A percentile compares a stretch with the other conserved stretches of the same genome.
phyloP scores from a whole-genome alignment of 768 basidiomycete species.

The Tricholoma furcatifolium region DNA sequence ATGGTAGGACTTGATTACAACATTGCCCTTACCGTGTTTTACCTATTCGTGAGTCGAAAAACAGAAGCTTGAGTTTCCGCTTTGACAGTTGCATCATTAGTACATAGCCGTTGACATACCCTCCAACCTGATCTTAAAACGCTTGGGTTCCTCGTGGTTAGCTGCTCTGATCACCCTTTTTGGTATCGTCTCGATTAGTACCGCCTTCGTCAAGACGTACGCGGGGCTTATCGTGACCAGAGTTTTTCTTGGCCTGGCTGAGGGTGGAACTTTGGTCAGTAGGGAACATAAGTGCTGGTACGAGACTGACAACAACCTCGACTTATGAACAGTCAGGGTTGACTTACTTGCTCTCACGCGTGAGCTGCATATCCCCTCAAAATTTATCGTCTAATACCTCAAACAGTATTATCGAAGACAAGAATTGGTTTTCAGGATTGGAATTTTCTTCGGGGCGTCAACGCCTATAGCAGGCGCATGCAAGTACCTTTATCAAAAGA shows the following conservation, averaged over 20 bases:
- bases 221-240: slow-evolving; percentile 20
- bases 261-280: slow-evolving; percentile 24
- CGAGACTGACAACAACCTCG: neutral
- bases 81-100: neutral
- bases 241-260: slow-evolving; percentile 25
- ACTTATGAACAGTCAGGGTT: slow-evolving; percentile 16
- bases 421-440: slow-evolving; percentile 33
- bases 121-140: slow-evolving; percentile 22
- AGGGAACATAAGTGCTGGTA: neutral
- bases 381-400: neutral
- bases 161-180: slow-evolving; percentile 20
- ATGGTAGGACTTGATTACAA: slow-evolving; percentile 35
- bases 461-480: slow-evolving; percentile 35
- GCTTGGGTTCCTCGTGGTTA: slow-evolving; percentile 20
- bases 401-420: slow-evolving; percentile 31
- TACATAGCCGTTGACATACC: slow-evolving; percentile 23
- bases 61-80: neutral
- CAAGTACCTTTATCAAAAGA: slow-evolving; percentile 12
- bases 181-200: slow-evolving; percentile 19
- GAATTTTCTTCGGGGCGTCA: slow-evolving; percentile 33
- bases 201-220: slow-evolving; percentile 23
- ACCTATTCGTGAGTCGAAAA: slow-evolving; percentile 20
- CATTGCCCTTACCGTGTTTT: slow-evolving; percentile 34
- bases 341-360: slow-evolving; percentile 20
- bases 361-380: neutral